Evolutionary conservation across 1,284 basidiomycete species (phyloP), one percentile per base, ranked within the genome.

Genomic region (Cutaneotrichosporon mucoides): DNA sequence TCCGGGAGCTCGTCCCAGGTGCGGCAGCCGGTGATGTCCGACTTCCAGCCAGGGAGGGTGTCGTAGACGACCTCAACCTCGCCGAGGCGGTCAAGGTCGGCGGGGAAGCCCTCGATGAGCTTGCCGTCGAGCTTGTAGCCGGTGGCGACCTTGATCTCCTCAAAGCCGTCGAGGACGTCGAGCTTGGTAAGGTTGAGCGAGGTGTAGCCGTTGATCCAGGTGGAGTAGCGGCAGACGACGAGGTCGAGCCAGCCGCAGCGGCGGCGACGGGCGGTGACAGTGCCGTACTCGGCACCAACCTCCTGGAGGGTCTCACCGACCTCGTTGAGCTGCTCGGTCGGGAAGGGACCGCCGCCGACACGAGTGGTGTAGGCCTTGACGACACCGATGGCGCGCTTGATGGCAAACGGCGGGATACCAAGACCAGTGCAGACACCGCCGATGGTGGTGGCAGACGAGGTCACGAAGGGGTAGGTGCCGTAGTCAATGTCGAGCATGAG

Each of bases 401-500:
- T 88, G 64, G 84, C 79, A 77, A 87, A 88, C 4, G 95, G 92
- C 6, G 95, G 93, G 61, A 99, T 88, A 57, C 93, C 95, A 45
- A 99, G 86, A 55, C 95, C 95, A 34, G 94, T 98, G 79, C 91
- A 92, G 35, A 98, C 93, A 63, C 82, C 95, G 49, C 95, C 95
- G 63, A 98, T 90, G 49, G 88, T 83, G 5, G 95, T 98, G 16
- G 89, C 88, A 4, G 92, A 94, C 15, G 90, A 94, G 1, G 95
- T 99, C 66, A 99, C 95, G 78, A 85, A 99, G 1, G 95, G 95
- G 76, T 98, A 98, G 4, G 95, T 99, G 47, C 95, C 95, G 75
- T 92, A 95, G 80, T 99, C 95, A 67, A 99, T 82, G 74, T 99
- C 96, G 66, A 99, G 87, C 94, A 99, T 97, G 64, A 98, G 82